Conservation (phyloP, 345 rosid genomes). For the Sapria himalayana region DNA sequence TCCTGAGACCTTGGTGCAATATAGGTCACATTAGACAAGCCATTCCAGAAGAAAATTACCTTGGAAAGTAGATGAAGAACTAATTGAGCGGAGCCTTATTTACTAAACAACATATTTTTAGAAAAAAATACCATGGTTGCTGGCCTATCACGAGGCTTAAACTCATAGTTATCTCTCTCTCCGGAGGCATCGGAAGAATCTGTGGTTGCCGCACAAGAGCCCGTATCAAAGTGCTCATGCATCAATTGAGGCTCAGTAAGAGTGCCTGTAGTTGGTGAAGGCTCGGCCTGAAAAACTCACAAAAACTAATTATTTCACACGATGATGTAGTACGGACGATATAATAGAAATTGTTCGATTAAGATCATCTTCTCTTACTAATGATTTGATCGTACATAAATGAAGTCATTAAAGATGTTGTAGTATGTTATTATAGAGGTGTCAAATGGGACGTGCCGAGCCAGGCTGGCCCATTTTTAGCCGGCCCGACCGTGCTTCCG, state of each 20-base stretch:
- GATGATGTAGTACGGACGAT: too few species aligned
- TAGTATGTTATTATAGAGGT: too few species aligned
- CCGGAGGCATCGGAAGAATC: slow-evolving; percentile 22
- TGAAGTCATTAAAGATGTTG: too few species aligned
- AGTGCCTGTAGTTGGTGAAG: slow-evolving; percentile 92
- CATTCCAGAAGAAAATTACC: too few species aligned
- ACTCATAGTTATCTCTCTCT: slow-evolving; percentile 46
- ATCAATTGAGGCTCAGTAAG: slow-evolving; percentile 36
- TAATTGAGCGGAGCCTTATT: not conserved
- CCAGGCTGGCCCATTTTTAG: too few species aligned
- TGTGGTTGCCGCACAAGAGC: slow-evolving; percentile 17
- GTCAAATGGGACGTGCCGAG: too few species aligned
- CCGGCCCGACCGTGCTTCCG: too few species aligned
- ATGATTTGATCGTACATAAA: too few species aligned
- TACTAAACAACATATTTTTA: not conserved
- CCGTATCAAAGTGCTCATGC: slow-evolving; percentile 18
- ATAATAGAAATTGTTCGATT: too few species aligned
- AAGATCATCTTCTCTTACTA: too few species aligned
- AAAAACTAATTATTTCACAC: too few species aligned
- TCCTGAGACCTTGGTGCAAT: slow-evolving; percentile 71
- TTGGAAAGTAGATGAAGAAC: slow-evolving; percentile 22
- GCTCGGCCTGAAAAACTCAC: slow-evolving; percentile 51
- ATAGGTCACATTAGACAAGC: too few species aligned
- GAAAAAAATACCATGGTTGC: slow-evolving; percentile 46
- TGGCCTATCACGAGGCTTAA: slow-evolving; percentile 44